Evolutionary conservation across 2,329 filamentous ascomycete genomes (phyloP), one percentile per base, ranked within the genome.

Genomic region (Phaeosphaeriaceae sp.): DNA sequence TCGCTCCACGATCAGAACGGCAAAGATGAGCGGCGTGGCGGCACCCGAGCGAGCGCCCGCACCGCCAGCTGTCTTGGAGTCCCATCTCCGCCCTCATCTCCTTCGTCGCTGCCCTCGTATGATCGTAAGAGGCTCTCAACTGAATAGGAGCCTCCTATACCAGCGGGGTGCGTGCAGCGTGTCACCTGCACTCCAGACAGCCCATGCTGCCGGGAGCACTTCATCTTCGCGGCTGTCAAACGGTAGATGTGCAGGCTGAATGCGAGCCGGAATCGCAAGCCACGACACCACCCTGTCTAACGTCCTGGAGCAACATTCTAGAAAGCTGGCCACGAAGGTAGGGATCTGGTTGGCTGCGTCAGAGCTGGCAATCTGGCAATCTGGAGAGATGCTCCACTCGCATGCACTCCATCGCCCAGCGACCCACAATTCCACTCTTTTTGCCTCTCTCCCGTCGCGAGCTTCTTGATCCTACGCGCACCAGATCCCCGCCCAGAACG

Each of bases 171-270:
- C 31, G 31, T 36, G 31, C 31, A 31, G 17, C 9, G 25, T 22
- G 41, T 49, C 41, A 46, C 31, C 27, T 48, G 53, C 46, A 42
- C 53, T 45, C 50, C 48, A 42, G 31, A 24, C 20, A 22, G 21
- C 20, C 48, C 48, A 21, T 36, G 2, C 19, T 25, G 48, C 48
- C 42, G 50, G 40, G 24, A 52, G 50, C 13, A 20, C 15, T 20
- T 22, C n/a, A 13, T 53, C 21, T 53, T 48, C 51, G 40, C 51
- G 52, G 44, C 31, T 42, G 45, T 40, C 27, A 27, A 53, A 45
- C 48, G 54, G 48, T 44, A 50, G 36, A 56, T 45, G 24, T 31
- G 27, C 53, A 52, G 54, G 51, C 54, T 57, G 58, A 61, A 54
- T 31, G 42, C 40, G 48, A 48, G 49, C 57, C 33, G 44, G 48